These are phyloP conservation scores for Fusarium pseudograminearum DNA, from an alignment of 2,329 filamentous ascomycete genomes.

Conservation along the genomic window DNA sequence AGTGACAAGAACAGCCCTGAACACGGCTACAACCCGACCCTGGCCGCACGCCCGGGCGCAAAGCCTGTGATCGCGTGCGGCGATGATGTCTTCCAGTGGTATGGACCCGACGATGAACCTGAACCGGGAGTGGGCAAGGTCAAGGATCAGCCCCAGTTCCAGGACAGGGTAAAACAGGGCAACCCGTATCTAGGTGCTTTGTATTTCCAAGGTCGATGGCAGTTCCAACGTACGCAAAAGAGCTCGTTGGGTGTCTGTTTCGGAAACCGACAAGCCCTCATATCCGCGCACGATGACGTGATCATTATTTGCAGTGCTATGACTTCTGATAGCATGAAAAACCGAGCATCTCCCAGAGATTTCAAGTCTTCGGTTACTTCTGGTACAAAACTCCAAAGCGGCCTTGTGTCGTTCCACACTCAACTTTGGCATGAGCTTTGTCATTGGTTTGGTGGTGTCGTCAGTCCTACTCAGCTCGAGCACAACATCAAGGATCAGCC, in stretches of 20 bases:
- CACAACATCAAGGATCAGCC: conserved; percentile 6
- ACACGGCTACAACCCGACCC: conserved; percentile 1
- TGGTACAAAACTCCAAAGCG: neutral
- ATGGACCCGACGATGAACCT: conserved; percentile 6
- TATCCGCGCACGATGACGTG: neutral
- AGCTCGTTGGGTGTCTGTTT: neutral
- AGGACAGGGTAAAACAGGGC: neutral
- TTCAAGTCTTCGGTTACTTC: neutral
- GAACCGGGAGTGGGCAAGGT: conserved; percentile 10
- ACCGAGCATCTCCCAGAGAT: neutral
- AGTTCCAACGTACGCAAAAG: neutral
- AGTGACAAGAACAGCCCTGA: conserved; percentile 4
- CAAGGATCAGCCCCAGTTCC: neutral
- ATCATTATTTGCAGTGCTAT: conserved; percentile 3
- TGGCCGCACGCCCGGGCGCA: neutral
- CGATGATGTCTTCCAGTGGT: conserved; percentile 3
- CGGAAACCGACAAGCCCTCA: conserved; percentile 5
- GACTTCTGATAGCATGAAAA: neutral
- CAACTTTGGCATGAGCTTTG: conserved; percentile 19
- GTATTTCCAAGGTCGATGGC: neutral
- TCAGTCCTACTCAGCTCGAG: neutral
- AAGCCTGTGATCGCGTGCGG: conserved; percentile 15
- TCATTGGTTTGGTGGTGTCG: conserved; percentile 18
- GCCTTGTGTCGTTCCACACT: conserved; percentile 2
- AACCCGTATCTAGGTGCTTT: neutral